phyloP scores from a whole-genome alignment of 106 monocot genomes.

The Dendrobium catenatum region DNA sequence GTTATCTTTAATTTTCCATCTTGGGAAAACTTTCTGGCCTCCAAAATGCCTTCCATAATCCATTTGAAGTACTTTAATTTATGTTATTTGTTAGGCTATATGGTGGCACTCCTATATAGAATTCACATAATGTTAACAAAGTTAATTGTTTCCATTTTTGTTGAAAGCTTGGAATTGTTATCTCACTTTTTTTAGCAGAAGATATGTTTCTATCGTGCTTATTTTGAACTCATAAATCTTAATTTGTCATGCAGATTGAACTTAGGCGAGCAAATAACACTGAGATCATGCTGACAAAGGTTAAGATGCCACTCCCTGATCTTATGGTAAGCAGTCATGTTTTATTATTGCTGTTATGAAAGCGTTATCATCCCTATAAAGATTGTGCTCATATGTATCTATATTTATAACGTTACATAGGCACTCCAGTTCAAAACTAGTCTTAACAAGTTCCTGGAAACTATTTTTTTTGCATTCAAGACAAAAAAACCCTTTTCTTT shows the following conservation, averaged over 20 bases:
- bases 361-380: not conserved
- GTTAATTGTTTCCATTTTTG: not conserved
- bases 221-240: slow-evolving; percentile 6
- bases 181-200: not conserved
- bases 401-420: not conserved
- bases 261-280: slow-evolving; percentile 12
- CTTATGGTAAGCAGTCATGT: slow-evolving; percentile 2
- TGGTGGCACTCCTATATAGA: not conserved
- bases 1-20: too few species aligned
- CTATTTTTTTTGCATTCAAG: not conserved
- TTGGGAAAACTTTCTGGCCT: too few species aligned
- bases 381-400: not conserved
- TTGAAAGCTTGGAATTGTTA: not conserved
- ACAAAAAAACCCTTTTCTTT: not conserved
- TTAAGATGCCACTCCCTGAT: slow-evolving; percentile 14
- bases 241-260: slow-evolving; percentile 10
- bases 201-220: not conserved
- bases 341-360: not conserved
- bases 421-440: not conserved
- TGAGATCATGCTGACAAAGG: slow-evolving; percentile 14
- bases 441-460: not conserved
- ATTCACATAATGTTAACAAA: not conserved
- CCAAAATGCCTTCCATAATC: too few species aligned
- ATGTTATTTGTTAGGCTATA: not conserved
- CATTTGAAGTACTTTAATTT: too few species aligned